Evolutionary conservation across 441 rosid species (phyloP).

Genomic region (Metrosideros polymorpha): DNA sequence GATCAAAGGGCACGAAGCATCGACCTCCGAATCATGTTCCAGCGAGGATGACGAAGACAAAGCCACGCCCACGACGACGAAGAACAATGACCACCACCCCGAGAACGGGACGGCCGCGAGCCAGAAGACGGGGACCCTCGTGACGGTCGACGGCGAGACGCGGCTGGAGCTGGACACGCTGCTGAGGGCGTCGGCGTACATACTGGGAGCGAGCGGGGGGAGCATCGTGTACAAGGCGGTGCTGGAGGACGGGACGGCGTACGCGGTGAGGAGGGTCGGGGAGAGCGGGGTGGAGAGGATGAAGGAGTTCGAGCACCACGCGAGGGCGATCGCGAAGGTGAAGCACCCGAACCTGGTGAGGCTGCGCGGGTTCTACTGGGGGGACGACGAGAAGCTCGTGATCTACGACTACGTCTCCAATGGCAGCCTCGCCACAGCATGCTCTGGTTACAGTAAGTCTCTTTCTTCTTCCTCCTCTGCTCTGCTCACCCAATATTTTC

Average conservation of each 20-base stretch:
- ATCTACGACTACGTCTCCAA: slow-evolving; percentile 59
- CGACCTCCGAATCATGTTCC: slow-evolving; percentile 27
- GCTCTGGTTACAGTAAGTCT: slow-evolving; percentile 39
- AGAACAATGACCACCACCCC: not conserved
- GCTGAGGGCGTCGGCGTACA: slow-evolving; percentile 74
- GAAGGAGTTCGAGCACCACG: slow-evolving; percentile 59
- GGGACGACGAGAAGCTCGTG: slow-evolving; percentile 70
- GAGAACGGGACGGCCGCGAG: not conserved
- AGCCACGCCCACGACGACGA: not conserved
- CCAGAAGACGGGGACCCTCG: slow-evolving; percentile 12
- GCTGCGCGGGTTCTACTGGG: slow-evolving; percentile 80
- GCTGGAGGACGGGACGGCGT: slow-evolving; percentile 44
- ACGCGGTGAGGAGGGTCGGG: slow-evolving; percentile 76
- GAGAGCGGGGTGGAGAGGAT: slow-evolving; percentile 40
- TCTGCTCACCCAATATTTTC: not conserved
- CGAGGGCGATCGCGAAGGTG: slow-evolving; percentile 40
- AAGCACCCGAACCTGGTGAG: slow-evolving; percentile 66
- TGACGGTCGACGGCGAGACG: slow-evolving; percentile 58
- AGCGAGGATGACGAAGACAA: slow-evolving; percentile 39
- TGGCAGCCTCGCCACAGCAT: slow-evolving; percentile 46
- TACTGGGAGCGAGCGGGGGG: slow-evolving; percentile 45
- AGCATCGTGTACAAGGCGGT: slow-evolving; percentile 78
- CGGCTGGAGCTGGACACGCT: slow-evolving; percentile 60
- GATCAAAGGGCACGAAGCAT: slow-evolving; percentile 26
- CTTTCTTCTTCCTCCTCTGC: not conserved